A percentile compares a stretch with the other conserved stretches of the same genome.
phyloP scores from a whole-genome alignment of 208 protist genomes.

The Strigomonas culicis region DNA sequence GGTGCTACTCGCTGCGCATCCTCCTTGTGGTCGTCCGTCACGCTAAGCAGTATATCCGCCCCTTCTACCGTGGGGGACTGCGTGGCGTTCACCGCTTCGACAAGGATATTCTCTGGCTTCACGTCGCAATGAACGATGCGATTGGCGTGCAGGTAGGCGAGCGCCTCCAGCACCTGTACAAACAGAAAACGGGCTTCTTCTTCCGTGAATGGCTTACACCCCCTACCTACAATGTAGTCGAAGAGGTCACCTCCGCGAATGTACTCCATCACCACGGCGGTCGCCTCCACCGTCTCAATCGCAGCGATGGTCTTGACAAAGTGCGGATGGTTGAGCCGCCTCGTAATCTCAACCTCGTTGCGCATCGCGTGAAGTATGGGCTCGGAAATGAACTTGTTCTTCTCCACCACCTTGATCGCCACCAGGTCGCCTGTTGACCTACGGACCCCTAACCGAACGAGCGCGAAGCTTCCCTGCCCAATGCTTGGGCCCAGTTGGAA shows the following conservation, averaged over 20 bases:
- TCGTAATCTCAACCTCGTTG: constrained; percentile 64
- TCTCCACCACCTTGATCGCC: constrained; percentile 80
- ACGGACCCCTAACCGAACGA: constrained; percentile 44
- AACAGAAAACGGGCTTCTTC: constrained; percentile 56
- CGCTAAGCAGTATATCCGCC: neutral
- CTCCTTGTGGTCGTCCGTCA: constrained; percentile 38
- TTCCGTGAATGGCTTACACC: constrained; percentile 55
- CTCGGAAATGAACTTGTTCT: constrained; percentile 30
- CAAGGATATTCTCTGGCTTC: constrained; percentile 64
- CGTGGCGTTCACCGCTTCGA: constrained; percentile 8
- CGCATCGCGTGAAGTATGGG: constrained; percentile 39
- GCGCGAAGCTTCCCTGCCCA: constrained; percentile 59
- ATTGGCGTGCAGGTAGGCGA: constrained; percentile 57
- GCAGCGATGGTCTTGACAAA: constrained; percentile 62
- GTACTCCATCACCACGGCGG: constrained; percentile 83
- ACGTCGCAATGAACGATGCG: constrained; percentile 62
- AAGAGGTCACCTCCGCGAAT: constrained; percentile 70
- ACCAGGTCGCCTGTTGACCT: constrained; percentile 27
- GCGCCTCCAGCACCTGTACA: constrained; percentile 58
- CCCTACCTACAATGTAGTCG: constrained; percentile 68
- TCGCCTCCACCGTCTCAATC: constrained; percentile 31
- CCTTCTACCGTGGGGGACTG: neutral
- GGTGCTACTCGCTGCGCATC: constrained; percentile 31
- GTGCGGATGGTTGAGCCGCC: constrained; percentile 59
- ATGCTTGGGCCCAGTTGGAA: constrained; percentile 48